Percentiles rank a stretch among this genome's conserved stretches.
phyloP scores from a whole-genome alignment of 192 early-diverging fungal genomes.

The Mortierella claussenii region DNA sequence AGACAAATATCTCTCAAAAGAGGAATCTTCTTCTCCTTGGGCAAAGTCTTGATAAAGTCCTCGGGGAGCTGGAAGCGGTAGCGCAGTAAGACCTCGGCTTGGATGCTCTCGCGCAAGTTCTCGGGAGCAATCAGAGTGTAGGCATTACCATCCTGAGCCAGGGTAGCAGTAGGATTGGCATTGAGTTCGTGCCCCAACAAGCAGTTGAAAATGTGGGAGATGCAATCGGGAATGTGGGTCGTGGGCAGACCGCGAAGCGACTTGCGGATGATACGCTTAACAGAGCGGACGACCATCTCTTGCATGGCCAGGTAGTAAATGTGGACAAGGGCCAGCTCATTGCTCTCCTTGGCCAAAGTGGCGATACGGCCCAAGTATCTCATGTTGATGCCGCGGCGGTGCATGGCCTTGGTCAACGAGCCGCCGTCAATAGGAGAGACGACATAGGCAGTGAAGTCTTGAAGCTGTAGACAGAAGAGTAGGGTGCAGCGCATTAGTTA shows the following conservation, averaged over 20 bases:
- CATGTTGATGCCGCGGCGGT: slow-evolving; percentile 97
- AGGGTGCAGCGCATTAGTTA: no score
- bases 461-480: slow-evolving; percentile 21
- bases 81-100: slow-evolving; percentile 70
- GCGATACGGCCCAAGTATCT: slow-evolving; percentile 90
- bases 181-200: slow-evolving; percentile 74
- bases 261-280: slow-evolving; percentile 85
- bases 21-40: slow-evolving; percentile 67
- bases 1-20: slow-evolving; percentile 85
- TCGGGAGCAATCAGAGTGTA: slow-evolving; percentile 73
- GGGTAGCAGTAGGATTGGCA: slow-evolving; percentile 58
- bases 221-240: slow-evolving; percentile 65
- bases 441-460: slow-evolving; percentile 73
- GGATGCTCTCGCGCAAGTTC: slow-evolving; percentile 66
- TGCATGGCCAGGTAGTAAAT: slow-evolving; percentile 75
- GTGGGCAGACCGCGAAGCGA: slow-evolving; percentile 68
- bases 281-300: slow-evolving; percentile 90
- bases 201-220: slow-evolving; percentile 88
- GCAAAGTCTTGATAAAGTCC: slow-evolving; percentile 59
- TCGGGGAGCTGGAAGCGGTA: slow-evolving; percentile 80
- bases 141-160: slow-evolving; percentile 55
- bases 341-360: slow-evolving; percentile 67
- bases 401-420: slow-evolving; percentile 82
- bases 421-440: slow-evolving; percentile 84
- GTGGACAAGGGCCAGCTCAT: slow-evolving; percentile 64